Evolutionary conservation across 768 basidiomycete species (phyloP).

Genomic region (Suillus fuscotomentosus): DNA sequence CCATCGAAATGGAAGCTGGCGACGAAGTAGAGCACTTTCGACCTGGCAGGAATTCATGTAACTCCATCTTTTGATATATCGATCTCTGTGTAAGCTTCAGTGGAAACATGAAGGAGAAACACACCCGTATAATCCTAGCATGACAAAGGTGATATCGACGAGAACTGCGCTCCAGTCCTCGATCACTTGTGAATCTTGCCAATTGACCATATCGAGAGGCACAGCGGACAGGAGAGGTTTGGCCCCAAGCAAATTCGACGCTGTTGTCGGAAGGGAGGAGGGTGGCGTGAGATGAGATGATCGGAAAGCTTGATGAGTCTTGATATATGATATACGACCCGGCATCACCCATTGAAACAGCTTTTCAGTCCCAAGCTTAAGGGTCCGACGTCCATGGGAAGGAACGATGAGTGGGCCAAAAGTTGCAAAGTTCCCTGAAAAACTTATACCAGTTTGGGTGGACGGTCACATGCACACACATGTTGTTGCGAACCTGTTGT

Average conservation of each 20-base stretch:
- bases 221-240: neutral
- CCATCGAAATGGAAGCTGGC: conserved; percentile 23
- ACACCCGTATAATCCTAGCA: conserved; percentile 21
- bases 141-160: conserved; percentile 9
- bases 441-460: neutral
- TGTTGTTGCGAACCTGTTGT: neutral
- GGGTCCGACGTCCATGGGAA: neutral
- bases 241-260: neutral
- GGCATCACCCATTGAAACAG: neutral
- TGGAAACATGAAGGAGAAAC: neutral
- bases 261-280: neutral
- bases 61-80: conserved; percentile 19
- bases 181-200: conserved; percentile 15
- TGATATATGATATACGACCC: neutral
- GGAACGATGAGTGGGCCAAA: neutral
- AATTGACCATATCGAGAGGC: conserved; percentile 13
- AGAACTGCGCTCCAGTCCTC: neutral
- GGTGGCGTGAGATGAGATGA: neutral
- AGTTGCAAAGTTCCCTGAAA: too few species aligned
- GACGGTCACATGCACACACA: neutral
- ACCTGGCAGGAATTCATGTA: conserved; percentile 17
- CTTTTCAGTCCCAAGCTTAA: neutral
- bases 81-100: neutral
- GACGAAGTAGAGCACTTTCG: conserved; percentile 21
- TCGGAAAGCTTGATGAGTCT: neutral